These are phyloP conservation scores for Telfairia occidentalis DNA, from an alignment of 331 rosid genomes.

Conservation along the genomic window DNA sequence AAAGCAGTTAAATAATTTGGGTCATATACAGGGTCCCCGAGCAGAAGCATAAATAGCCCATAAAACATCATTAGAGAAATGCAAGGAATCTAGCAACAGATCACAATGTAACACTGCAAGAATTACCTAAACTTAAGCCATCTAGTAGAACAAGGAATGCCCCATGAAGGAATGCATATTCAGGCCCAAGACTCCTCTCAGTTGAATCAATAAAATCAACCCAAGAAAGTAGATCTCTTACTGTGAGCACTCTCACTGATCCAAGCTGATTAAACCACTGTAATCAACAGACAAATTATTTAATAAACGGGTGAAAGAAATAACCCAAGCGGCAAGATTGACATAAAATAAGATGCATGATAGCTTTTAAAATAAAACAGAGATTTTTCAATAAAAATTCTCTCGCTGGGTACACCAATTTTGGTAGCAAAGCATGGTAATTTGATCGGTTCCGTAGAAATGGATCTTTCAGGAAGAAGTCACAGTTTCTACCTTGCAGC, in stretches of 20 bases:
- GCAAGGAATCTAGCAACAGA: neutral
- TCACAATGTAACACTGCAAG: neutral
- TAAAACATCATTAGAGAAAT: neutral
- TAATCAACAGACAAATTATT: conserved; percentile 7
- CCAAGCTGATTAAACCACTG: conserved; percentile 73
- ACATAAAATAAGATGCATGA: neutral
- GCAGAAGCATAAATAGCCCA: neutral
- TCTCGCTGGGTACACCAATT: neutral
- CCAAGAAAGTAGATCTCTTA: conserved; percentile 96
- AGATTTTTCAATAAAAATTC: neutral
- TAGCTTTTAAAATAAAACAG: neutral
- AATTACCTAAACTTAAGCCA: conserved; percentile 78
- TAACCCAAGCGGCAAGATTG: neutral
- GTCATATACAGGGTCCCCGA: neutral
- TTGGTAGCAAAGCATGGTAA: neutral
- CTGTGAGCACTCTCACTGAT: conserved; percentile 66
- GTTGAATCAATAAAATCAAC: conserved; percentile 49
- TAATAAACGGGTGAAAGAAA: neutral
- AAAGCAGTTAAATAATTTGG: neutral
- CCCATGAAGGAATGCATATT: conserved; percentile 78
- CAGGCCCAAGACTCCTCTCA: conserved; percentile 48
- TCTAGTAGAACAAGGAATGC: conserved; percentile 86
- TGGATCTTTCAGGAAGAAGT: neutral
- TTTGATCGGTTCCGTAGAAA: neutral
- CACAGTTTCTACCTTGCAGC: neutral